A percentile compares a stretch with the other conserved stretches of the same genome.
These are phyloP conservation scores for Aspergillus sp. DNA, from an alignment of 2,329 filamentous ascomycete species.

Conservation along the genomic window DNA sequence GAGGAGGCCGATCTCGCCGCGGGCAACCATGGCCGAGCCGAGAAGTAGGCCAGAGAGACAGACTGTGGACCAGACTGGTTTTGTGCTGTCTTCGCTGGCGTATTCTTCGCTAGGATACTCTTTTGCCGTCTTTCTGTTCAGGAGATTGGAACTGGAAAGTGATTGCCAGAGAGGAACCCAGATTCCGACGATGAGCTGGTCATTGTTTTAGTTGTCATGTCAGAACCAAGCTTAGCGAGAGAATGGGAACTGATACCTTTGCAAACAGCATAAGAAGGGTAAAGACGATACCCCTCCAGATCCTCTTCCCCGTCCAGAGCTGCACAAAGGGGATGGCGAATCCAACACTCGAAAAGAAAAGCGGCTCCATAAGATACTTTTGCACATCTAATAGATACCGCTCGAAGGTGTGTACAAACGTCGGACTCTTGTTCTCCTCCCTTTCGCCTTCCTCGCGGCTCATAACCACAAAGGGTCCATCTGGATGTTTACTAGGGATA, in stretches of 20 bases:
- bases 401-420: slow-evolving; percentile 44
- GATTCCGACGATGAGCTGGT: too few species aligned
- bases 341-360: slow-evolving; percentile 36
- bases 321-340: slow-evolving; percentile 36
- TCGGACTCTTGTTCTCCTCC: slow-evolving; percentile 37
- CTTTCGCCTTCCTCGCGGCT: slow-evolving; percentile 38
- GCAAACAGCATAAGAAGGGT: slow-evolving; percentile 33
- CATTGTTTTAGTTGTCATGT: too few species aligned
- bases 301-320: slow-evolving; percentile 35
- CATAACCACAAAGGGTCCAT: slow-evolving; percentile 39
- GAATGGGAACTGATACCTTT: slow-evolving; percentile 22
- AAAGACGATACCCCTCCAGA: slow-evolving; percentile 34
- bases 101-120: too few species aligned
- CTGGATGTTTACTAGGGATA: slow-evolving; percentile 39
- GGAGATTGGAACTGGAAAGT: too few species aligned
- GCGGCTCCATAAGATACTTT: slow-evolving; percentile 35
- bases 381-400: slow-evolving; percentile 39
- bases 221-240: too few species aligned
- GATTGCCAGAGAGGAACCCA: too few species aligned
- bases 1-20: slow-evolving; percentile 35
- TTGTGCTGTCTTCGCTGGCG: slow-evolving; percentile 13
- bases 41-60: slow-evolving; percentile 29
- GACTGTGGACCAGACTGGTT: background rate
- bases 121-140: too few species aligned
- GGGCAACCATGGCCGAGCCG: slow-evolving; percentile 37